Percentiles rank a stretch among this genome's conserved stretches.
phyloP scores from a whole-genome alignment of 441 rosid genomes.

The Corymbia citriodora region DNA sequence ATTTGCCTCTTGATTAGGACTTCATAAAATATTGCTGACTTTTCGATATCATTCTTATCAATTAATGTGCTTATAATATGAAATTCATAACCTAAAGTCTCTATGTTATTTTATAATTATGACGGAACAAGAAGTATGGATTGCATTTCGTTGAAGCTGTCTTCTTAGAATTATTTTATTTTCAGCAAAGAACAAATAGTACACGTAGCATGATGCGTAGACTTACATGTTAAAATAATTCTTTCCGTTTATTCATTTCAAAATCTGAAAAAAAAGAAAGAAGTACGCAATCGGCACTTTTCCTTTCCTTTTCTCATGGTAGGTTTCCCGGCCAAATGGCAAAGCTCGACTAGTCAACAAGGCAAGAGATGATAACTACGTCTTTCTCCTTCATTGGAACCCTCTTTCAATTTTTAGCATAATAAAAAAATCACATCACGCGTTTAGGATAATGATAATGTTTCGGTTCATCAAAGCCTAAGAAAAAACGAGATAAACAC shows the following conservation, averaged over 20 bases:
- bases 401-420: neutral
- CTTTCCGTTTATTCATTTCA: neutral
- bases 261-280: neutral
- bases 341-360: neutral
- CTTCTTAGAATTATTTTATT: neutral
- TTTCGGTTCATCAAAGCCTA: neutral
- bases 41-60: neutral
- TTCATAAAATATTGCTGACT: neutral
- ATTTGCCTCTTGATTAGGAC: neutral
- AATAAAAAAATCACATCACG: rapidly evolving
- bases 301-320: neutral
- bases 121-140: neutral
- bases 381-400: neutral
- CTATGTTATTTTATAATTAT: neutral
- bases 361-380: neutral
- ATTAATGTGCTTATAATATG: neutral
- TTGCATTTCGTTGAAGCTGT: neutral
- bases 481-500: neutral
- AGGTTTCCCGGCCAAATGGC: neutral
- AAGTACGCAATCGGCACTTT: rapidly evolving
- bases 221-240: neutral
- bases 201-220: neutral
- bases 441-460: neutral
- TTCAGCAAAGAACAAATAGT: neutral
- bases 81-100: neutral